These are phyloP conservation scores for Yarrowia bubula DNA, from an alignment of 805 yeast genomes.

Conservation along the genomic window DNA sequence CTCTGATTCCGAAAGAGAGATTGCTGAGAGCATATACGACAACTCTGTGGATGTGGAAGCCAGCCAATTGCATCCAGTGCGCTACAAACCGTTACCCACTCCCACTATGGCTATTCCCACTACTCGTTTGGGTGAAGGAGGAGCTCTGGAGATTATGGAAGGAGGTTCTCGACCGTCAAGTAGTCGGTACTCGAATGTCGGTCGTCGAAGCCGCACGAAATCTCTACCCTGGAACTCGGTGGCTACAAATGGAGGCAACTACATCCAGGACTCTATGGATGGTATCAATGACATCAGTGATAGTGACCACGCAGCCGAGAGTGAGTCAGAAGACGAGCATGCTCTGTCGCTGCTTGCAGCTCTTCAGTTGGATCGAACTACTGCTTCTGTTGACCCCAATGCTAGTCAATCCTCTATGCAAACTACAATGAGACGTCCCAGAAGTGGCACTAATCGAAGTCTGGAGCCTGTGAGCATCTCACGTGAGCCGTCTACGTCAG, in stretches of 20 bases:
- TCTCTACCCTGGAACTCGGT: conserved; percentile 20
- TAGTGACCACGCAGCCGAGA: conserved; percentile 21
- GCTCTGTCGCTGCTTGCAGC: conserved; percentile 33
- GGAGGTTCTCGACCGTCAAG: conserved; percentile 12
- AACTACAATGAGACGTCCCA: conserved; percentile 30
- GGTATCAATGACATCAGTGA: conserved; percentile 9
- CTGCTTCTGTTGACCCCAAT: conserved; percentile 1
- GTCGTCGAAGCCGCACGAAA: conserved; percentile 3
- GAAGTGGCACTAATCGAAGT: conserved; percentile 32
- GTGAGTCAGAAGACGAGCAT: conserved; percentile 33
- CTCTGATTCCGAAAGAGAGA: conserved; percentile 16
- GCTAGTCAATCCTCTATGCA: conserved; percentile 10
- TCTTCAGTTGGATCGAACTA: conserved; percentile 24
- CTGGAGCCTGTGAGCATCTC: conserved; percentile 25
- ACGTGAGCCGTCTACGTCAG: conserved; percentile 8
- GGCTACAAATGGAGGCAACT: conserved; percentile 14
- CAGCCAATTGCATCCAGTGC: conserved; percentile 9
- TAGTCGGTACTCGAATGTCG: conserved; percentile 3
- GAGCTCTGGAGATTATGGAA: conserved; percentile 63
- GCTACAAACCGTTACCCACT: conserved; percentile 48
- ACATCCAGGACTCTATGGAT: conserved; percentile 17
- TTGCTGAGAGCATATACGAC: conserved; percentile 18
- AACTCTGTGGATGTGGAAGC: conserved; percentile 19
- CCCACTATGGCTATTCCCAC: conserved; percentile 82
- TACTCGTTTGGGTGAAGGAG: conserved; percentile 61